Base-by-base conservation (phyloP, 805 yeast species). In the Jamesozyma gamospora region DNA sequence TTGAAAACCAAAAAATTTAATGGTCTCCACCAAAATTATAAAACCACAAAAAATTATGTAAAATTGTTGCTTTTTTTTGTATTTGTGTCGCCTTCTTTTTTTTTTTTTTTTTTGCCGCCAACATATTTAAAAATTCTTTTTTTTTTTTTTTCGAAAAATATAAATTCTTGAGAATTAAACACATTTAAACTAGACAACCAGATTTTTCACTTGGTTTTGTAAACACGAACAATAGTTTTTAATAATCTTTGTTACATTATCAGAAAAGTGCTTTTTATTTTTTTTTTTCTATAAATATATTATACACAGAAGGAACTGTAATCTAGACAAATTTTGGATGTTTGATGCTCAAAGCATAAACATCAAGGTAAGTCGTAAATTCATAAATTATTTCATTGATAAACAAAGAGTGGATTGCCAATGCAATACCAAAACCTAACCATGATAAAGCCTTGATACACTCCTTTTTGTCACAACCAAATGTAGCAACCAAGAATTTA, bases 301-400 rank as follows among this genome's bases (percentile, higher is more conserved):
- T 29, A 29, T 29, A 29, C 15, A 29, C 18, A 12, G 9, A 31
- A 31, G 9, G 8, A 31, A 31, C 4, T 9, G 10, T 17, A 9
- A 14, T 10, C 36, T 25, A 47, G 7, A 41, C 36, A 29, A 28
- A 29, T 56, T 76, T 79, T 52, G 81, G 82, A 56, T 82, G 85
- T 58, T 88, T 87, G 55, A 86, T 85, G 29, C 81, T 71, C 51
- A 88, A 72, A 6, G 95, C 92, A 62, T 78, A 82, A 48, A 90
- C 87, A 56, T 86, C 96, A 51, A 90, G 68, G 55, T 75, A 87
- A 3, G 71, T 64, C 11, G 95, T 85, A 51, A 86, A 82, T 46
- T 78, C 87, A 61, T 77, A 74, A 51, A 90, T 78, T 51, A 84
- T 78, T 48, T 84, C 92, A 34, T 78, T 69, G 36, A 90, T 77